Evolutionary conservation across 106 monocot genomes (phyloP).

Genomic region (Apostasia shenzhenica): DNA sequence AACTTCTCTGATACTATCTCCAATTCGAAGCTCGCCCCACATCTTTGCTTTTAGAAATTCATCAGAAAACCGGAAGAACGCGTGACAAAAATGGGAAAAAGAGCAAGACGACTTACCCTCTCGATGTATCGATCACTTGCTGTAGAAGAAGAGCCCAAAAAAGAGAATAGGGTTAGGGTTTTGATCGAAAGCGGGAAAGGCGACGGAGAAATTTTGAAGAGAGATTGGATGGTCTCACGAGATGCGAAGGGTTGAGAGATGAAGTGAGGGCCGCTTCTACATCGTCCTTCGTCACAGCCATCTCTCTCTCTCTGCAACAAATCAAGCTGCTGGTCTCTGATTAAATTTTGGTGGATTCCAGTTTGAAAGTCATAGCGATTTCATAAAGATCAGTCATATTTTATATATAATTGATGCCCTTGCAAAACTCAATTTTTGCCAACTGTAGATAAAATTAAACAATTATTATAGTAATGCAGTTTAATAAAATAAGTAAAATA

Average conservation of each 20-base stretch:
- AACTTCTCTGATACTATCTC: slow-evolving; percentile 87
- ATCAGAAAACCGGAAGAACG: not conserved
- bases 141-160: slow-evolving; percentile 16
- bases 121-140: slow-evolving; percentile 83
- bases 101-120: slow-evolving; percentile 47
- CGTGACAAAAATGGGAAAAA: not conserved
- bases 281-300: slow-evolving; percentile 78
- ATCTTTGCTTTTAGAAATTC: slow-evolving; percentile 24
- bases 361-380: too few species aligned
- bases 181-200: slow-evolving; percentile 3
- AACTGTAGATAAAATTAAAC: too few species aligned
- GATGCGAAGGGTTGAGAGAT: slow-evolving; percentile 57
- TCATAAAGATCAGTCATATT: too few species aligned
- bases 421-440: not conserved
- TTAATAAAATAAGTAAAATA: too few species aligned
- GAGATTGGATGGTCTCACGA: slow-evolving; percentile 34
- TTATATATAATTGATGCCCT: too few species aligned
- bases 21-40: slow-evolving; percentile 85
- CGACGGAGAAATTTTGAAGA: not conserved
- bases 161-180: slow-evolving; percentile 22
- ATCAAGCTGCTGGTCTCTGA: not conserved
- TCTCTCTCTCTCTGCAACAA: slow-evolving; percentile 8
- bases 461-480: too few species aligned
- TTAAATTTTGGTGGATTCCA: too few species aligned
- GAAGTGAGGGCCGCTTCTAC: slow-evolving; percentile 64